Percentiles rank a stretch among this genome's conserved stretches.
Conservation (phyloP, 345 rosid species). For the Gossypium rotundifolium region DNA sequence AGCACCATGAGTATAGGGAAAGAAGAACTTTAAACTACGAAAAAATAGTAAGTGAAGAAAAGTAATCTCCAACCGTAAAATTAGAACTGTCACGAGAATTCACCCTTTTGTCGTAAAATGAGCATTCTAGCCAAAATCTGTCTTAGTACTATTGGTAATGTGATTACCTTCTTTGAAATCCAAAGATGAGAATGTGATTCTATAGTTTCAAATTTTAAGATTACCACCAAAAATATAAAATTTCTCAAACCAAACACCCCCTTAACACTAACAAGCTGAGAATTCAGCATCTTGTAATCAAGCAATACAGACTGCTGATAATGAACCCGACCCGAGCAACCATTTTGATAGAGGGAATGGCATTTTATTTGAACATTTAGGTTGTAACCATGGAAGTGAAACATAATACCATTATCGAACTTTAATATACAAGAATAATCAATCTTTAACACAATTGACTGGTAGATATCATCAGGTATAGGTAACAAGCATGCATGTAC, state of each 20-base stretch:
- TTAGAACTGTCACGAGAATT: too few species aligned
- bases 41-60: too few species aligned
- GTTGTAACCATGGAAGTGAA: not conserved
- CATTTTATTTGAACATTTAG: not conserved
- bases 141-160: too few species aligned
- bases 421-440: conserved; percentile 22
- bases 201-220: too few species aligned
- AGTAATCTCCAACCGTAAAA: too few species aligned
- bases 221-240: too few species aligned
- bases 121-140: too few species aligned
- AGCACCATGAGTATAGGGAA: too few species aligned
- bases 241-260: not conserved
- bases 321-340: not conserved
- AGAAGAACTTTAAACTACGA: too few species aligned
- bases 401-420: not conserved
- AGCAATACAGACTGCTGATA: not conserved
- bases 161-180: too few species aligned
- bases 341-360: not conserved
- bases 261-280: not conserved
- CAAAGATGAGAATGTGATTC: too few species aligned
- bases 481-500: conserved; percentile 23
- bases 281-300: not conserved
- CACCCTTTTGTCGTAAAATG: too few species aligned
- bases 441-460: conserved; percentile 14
- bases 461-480: conserved; percentile 9